Base-by-base conservation (phyloP, 2,329 filamentous ascomycete species). In the Monosporascus cannonballus region DNA sequence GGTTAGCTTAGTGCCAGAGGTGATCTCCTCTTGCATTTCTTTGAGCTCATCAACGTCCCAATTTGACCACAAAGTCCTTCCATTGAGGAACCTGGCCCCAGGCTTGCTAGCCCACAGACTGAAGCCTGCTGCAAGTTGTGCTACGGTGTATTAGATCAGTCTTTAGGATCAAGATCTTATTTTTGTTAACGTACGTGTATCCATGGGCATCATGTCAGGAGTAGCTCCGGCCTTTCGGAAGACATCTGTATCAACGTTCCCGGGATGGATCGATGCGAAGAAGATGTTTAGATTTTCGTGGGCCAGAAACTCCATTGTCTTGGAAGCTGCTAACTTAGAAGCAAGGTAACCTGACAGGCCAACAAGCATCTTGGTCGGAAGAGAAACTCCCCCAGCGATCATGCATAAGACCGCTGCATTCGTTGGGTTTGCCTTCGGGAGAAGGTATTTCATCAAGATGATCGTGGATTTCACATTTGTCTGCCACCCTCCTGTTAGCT, bases 281-380 rank as follows among this genome's bases (percentile, higher is more conserved):
- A 61, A 60, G 27, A 64, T 30, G 37, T 59, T 54, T 6, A 61
- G 51, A 52, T 64, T 55, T 37, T 65, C 62, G 3, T 53, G 48
- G 5, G 62, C 57, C 3, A 64, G 47, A 53, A 57, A 63, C 53
- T 64, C 62, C 18, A 61, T 53, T 24, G 62, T 55, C 51, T 63
- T 64, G 7, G 41, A 37, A 48, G 52, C 47, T 4, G 55, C 55
- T 9, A 56, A 37, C 37, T 61, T 61, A 2, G 59, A 52, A 7
- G 56, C 30, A 3, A 50, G 38, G 34, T 60, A 60, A 2, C 39
- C 47, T 1, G 52, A 58, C 4, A 53, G 6, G 3, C 61, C 60
- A 3, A 57, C 55, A 15, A 62, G 25, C 22, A 36, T 20, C n/a
- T 18, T 7, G 4, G 18, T 38, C 3, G 51, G 51, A 3, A 56